Evolutionary conservation across 75 land plant species (phyloP), one percentile per base, ranked within the genome.

Genomic region (Cunninghamia lanceolata): DNA sequence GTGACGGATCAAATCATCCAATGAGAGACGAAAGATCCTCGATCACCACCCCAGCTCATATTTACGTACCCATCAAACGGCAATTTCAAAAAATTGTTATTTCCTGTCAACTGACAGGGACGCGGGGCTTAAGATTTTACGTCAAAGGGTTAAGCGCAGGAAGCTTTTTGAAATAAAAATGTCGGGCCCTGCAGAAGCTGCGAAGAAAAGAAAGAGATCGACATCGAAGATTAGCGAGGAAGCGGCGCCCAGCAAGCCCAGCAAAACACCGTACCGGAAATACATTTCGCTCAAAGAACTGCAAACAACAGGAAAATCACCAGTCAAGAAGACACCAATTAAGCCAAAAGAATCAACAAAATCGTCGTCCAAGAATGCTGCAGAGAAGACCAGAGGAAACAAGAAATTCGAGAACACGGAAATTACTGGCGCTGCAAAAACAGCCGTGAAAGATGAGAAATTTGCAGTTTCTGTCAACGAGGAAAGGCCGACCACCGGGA

Each of bases 371-470:
- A 85, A 83, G 42, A 47, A 77, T 30, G 78, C 63, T 32, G 85
- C 85, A n/a, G 75, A 87, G 84, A 82, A 88, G 74, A 39, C 45
- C 17, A n/a, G 16, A n/a, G 68, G 35, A 1, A 42, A 46, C 17
- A 28, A 38, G 9, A 16, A 46, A 28, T 54, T 28, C 6, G 35
- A 42, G 32, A 85, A 25, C 25, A 85, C 15, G 19, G 82, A 82
- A 53, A 6, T 43, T 42, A 78, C 70, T 74, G 45, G 39, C 19
- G 56, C 88, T 85, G 32, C 76, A 46, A 46, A 46, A 10, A 46
- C 8, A 7, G 13, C 50, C 0, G 1, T 8, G 50, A 13, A 46
- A 46, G 50, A 46, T 46, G 50, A 46, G 50, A 46, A 46, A 9
- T 46, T 46, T 1, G 0, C 68, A 34, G 9, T 17, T 3, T 7